Evolutionary conservation across 257 asterid genomes (phyloP).

Genomic region (Solanum rostratum): DNA sequence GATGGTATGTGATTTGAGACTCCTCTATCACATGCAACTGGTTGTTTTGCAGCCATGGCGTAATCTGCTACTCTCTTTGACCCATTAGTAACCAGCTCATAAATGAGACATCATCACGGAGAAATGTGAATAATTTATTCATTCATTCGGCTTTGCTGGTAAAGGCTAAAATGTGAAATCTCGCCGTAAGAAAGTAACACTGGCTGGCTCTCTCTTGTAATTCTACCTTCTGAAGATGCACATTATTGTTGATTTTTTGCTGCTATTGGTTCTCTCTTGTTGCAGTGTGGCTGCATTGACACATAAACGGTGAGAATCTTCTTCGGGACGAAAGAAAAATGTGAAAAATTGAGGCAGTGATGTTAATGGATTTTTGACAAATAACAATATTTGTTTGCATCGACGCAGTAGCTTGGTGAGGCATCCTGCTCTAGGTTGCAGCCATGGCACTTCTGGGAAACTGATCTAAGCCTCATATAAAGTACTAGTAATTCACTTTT

Average conservation of each 20-base stretch:
- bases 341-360: background rate
- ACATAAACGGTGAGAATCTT: background rate
- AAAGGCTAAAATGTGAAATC: background rate
- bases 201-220: background rate
- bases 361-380: background rate
- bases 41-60: background rate
- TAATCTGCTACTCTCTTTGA: background rate
- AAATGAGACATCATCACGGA: background rate
- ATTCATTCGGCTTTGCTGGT: background rate
- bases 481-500: background rate
- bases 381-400: background rate
- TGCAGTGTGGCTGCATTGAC: background rate
- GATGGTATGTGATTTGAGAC: background rate
- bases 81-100: background rate
- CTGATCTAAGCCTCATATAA: background rate
- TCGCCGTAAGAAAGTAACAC: background rate
- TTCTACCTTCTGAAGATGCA: background rate
- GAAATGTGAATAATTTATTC: background rate
- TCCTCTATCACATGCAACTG: background rate
- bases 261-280: background rate
- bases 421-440: background rate
- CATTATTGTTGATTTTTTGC: background rate
- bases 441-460: background rate
- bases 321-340: background rate
- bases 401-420: background rate